Base-by-base conservation (phyloP, 2,329 filamentous ascomycete genomes). In the Aspergillus fructus region DNA sequence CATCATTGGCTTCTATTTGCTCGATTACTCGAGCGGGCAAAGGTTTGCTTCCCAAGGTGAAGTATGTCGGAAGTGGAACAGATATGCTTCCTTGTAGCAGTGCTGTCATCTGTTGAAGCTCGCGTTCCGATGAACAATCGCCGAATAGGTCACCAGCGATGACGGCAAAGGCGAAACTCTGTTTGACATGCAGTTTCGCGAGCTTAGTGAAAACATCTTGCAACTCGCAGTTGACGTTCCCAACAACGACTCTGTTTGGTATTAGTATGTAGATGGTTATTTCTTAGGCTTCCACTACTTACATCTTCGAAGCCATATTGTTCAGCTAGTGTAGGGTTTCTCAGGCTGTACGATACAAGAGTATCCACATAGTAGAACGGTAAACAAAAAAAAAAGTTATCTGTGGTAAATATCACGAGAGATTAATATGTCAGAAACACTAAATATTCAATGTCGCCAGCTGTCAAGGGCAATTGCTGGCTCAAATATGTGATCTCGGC, bases 31-130 rank as follows among this genome's bases (percentile, higher is more conserved):
- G 77, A 3, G 80, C 74, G 0, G 94, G 94, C 5, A 99, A 80
- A n/a, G 87, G 77, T 47, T 81, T 81, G 39, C 80, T 86, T 64
- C 90, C 92, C 59, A 96, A 81, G 3, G 90, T 91, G 72, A 97
- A 99, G 77, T 99, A 99, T 8, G 89, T 96, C 1, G 93, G 88
- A 1, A 97, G 78, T 3, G 93, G 88, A 4, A 97, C 80, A 21
- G 80, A 71, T 52, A 96, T 87, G 11, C 83, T 80, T n/a, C 91
- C 91, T 24, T 84, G 76, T 1, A 97, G 75, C 3, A 99, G 82
- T 9, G 84, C 81, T 11, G 80, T 76, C 5, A 94, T 75, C 12
- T 84, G 80, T 41, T 86, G 80, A 52, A 89, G 83, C 46, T 86
- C 81, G 1, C 70, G 69, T 33, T 74, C 73, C 45, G 69, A 66